phyloP scores from a whole-genome alignment of 345 rosid genomes.

The Gossypium mustelinum region DNA sequence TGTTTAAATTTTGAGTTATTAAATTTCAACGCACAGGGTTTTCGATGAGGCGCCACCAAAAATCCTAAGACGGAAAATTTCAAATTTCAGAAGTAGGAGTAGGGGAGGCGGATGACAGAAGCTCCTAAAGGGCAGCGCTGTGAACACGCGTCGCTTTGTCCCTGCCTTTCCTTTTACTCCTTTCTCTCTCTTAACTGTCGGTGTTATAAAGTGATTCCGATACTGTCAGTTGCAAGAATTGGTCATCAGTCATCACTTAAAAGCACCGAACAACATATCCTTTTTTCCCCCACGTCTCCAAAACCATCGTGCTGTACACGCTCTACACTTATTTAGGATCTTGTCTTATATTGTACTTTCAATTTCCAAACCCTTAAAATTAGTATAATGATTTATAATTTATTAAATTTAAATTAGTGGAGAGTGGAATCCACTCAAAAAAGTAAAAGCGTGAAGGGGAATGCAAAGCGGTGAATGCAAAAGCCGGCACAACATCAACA shows the following conservation, averaged over 20 bases:
- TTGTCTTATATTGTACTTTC: too few relatives aligned
- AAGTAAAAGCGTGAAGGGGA: constrained; percentile 7
- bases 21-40: too few relatives aligned
- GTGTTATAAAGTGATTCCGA: neutral
- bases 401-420: neutral
- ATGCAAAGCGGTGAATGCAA: constrained; percentile 26
- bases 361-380: too few relatives aligned
- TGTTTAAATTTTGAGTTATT: too few relatives aligned
- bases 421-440: constrained; percentile 19
- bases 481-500: constrained; percentile 35
- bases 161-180: neutral
- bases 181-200: constrained; percentile 11
- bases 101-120: neutral
- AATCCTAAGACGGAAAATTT: too few relatives aligned
- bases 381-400: neutral
- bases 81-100: too few relatives aligned
- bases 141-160: constrained; percentile 9
- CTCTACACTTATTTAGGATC: neutral
- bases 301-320: neutral
- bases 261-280: neutral
- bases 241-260: neutral
- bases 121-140: neutral
- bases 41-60: too few relatives aligned
- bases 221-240: constrained; percentile 11
- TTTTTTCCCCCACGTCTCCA: neutral